Evolutionary conservation across 1,139 yeast genomes (phyloP), one percentile per base, ranked within the genome.

Genomic region (Kodamaea plutei): DNA sequence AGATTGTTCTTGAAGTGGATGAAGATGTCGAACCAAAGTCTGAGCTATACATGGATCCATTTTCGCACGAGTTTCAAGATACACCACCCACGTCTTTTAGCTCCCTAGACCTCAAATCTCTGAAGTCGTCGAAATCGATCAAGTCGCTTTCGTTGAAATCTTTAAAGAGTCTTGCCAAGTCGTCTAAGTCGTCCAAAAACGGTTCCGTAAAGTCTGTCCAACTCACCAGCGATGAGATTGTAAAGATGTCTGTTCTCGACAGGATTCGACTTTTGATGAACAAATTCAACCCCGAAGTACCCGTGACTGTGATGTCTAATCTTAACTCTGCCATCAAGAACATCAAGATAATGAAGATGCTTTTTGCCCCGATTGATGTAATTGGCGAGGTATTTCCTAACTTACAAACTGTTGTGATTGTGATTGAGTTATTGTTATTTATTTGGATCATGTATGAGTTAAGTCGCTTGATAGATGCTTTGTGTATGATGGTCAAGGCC

Each of bases 401-500:
- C 25, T 43, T 63, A 14, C 73, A 67, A 40, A 62, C 70, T 0
- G 33, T 63, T 7, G 70, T 67, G 15, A 59, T 65, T 9, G 33
- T 68, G 32, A 36, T 60, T 8, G 73, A 68, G 40, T 46, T 68
- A 32, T 51, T 52, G 24, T 56, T 67, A 5, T 67, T 67, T 41
- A 41, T 63, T 42, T 68, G 73, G 73, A 50, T 66, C 2, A 47
- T 67, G 24, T 68, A 64, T 40, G 72, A 66, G 44, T 49, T 66
- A 39, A 64, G 70, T 38, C 48, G 64, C 24, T 54, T 68, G 38
- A 54, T 68, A 4, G 72, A 67, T 44, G 73, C 73, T 1, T 41
- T 68, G 21, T 67, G 73, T 42, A 63, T 65, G 69, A 64, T 65
- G 57, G 61, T 68, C 9, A 63, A 62, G 38, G 72, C 74, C 0